phyloP scores from a whole-genome alignment of 495 filamentous ascomycete genomes.

The Bacidia rubella region DNA sequence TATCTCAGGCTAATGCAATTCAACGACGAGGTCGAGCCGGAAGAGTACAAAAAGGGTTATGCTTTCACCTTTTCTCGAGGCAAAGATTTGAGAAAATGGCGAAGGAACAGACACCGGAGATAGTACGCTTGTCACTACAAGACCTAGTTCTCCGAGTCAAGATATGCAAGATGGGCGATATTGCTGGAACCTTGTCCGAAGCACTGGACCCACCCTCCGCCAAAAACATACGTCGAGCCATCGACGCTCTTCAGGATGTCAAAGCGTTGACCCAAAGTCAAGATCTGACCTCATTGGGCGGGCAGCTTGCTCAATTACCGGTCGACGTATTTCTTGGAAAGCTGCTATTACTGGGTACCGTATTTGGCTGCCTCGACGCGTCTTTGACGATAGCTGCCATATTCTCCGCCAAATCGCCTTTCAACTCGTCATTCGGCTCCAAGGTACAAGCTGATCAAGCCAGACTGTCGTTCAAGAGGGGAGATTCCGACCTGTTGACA shows the following conservation, averaged over 20 bases:
- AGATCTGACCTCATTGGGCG: constrained; percentile 73
- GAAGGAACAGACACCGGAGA: constrained; percentile 88
- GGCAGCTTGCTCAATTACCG: constrained; percentile 74
- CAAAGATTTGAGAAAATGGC: constrained; percentile 61
- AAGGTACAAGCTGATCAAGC: constrained; percentile 66
- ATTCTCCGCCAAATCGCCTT: constrained; percentile 87
- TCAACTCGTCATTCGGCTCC: constrained; percentile 70
- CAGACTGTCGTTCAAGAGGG: constrained; percentile 58
- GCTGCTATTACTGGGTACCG: constrained; percentile 65
- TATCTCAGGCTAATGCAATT: constrained; percentile 86
- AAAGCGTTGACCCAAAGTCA: constrained; percentile 71
- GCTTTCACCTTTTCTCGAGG: constrained; percentile 89
- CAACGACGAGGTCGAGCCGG: constrained; percentile 88
- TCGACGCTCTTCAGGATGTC: constrained; percentile 86
- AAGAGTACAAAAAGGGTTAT: constrained; percentile 87
- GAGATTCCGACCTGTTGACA: constrained; percentile 83
- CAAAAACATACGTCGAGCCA: constrained; percentile 81
- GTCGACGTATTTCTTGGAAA: constrained; percentile 93
- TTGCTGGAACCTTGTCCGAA: constrained; percentile 78
- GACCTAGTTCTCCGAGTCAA: constrained; percentile 94
- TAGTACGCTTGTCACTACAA: constrained; percentile 84
- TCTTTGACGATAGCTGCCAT: constrained; percentile 83
- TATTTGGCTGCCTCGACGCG: constrained; percentile 85
- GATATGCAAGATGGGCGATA: constrained; percentile 84
- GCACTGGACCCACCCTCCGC: constrained; percentile 80